Percentiles rank a stretch among this genome's conserved stretches.
These are phyloP conservation scores for Corylus americana DNA, from an alignment of 306 rosid genomes.

Conservation along the genomic window DNA sequence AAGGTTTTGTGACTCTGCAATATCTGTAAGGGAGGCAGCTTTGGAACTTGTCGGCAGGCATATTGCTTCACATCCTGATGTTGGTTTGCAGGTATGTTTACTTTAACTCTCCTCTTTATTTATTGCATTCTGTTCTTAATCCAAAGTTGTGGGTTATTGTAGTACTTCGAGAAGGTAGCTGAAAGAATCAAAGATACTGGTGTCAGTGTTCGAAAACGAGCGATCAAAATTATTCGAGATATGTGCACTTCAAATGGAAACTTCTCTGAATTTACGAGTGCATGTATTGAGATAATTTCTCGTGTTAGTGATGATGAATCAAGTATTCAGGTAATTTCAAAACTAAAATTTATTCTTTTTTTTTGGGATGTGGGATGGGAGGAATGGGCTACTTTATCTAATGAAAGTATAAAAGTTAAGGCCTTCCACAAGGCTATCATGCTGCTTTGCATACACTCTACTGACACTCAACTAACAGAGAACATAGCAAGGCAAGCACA, in stretches of 20 bases:
- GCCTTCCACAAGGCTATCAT: not conserved
- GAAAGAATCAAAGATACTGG: slow-evolving; percentile 97
- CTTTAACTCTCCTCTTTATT: slow-evolving; percentile 19
- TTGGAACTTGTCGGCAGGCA: slow-evolving; percentile 99
- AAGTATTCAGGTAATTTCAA: slow-evolving; percentile 79
- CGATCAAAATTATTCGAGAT: slow-evolving; percentile 95
- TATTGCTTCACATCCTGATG: slow-evolving; percentile 98
- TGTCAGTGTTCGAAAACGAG: slow-evolving; percentile 94
- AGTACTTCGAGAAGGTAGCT: slow-evolving; percentile 97
- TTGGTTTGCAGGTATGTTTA: slow-evolving; percentile 84
- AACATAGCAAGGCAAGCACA: not conserved
- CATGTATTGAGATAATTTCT: slow-evolving; percentile 87
- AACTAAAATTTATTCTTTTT: slow-evolving; percentile 7
- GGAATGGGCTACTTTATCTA: not conserved
- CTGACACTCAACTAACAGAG: not conserved
- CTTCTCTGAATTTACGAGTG: slow-evolving; percentile 83
- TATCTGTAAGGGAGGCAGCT: slow-evolving; percentile 97
- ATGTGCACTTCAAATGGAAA: slow-evolving; percentile 84
- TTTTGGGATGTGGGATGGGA: not conserved
- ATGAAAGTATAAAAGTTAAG: not conserved
- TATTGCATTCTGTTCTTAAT: slow-evolving; percentile 6
- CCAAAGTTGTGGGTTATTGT: slow-evolving; percentile 28
- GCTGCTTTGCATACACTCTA: not conserved
- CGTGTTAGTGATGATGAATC: slow-evolving; percentile 92
- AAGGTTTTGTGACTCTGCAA: slow-evolving; percentile 92